These are phyloP conservation scores for Solanum etuberosum DNA, from an alignment of 257 asterid species.

Conservation along the genomic window DNA sequence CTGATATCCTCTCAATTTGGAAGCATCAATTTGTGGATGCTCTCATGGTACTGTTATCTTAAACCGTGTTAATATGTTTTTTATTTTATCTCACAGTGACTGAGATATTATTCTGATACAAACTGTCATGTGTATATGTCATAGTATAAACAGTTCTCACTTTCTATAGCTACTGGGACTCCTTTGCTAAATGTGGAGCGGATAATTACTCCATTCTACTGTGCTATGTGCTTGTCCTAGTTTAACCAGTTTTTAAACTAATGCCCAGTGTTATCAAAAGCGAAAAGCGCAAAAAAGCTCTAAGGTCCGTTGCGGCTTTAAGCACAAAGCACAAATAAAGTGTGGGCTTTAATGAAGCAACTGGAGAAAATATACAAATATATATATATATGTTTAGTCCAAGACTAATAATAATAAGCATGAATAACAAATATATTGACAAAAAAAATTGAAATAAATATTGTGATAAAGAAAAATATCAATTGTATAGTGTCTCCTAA, in stretches of 20 bases:
- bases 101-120: background rate
- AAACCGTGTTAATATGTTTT: background rate
- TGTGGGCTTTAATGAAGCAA: background rate
- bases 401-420: background rate
- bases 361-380: background rate
- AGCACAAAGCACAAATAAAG: background rate
- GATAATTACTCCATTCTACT: background rate
- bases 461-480: background rate
- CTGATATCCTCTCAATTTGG: slow-evolving; percentile 42
- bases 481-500: background rate
- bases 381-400: background rate
- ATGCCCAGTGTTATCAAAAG: background rate
- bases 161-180: background rate
- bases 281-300: background rate
- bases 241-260: background rate
- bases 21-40: slow-evolving; percentile 70
- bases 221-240: background rate
- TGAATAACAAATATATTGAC: background rate
- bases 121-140: background rate
- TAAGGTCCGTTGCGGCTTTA: background rate
- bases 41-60: slow-evolving; percentile 30
- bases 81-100: background rate
- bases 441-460: background rate
- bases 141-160: background rate
- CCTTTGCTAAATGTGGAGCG: background rate